phyloP scores from a whole-genome alignment of 2,329 filamentous ascomycete genomes.

The Colletotrichum sp. region DNA sequence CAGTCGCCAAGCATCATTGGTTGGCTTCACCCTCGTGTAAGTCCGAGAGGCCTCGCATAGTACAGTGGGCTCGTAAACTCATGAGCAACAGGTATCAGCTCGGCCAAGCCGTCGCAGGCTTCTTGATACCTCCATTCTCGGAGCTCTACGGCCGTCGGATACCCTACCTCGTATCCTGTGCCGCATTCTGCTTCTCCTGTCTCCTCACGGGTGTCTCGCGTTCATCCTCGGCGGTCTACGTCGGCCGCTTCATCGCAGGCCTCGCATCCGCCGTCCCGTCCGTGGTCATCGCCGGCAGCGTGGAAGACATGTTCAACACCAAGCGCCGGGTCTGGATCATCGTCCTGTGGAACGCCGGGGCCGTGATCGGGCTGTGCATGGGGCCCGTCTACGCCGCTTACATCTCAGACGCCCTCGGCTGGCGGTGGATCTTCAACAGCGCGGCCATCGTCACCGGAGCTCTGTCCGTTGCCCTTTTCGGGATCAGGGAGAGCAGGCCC shows the following conservation, averaged over 20 bases:
- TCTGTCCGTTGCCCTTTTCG: constrained; percentile 37
- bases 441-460: constrained; percentile 41
- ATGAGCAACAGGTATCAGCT: constrained; percentile 32
- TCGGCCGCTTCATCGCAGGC: constrained; percentile 48
- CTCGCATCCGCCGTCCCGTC: constrained; percentile 51
- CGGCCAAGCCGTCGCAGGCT: constrained; percentile 41
- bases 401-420: constrained; percentile 39
- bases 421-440: constrained; percentile 51
- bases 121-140: constrained; percentile 41
- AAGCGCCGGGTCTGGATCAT: constrained; percentile 51
- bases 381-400: constrained; percentile 50
- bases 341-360: constrained; percentile 46
- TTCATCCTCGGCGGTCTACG: constrained; percentile 38
- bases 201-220: constrained; percentile 42
- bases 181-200: constrained; percentile 36
- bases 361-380: constrained; percentile 46
- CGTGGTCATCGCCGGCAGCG: constrained; percentile 50
- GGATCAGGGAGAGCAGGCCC: constrained; percentile 49
- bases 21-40: constrained; percentile 30
- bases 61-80: background rate
- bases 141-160: constrained; percentile 40
- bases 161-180: constrained; percentile 37
- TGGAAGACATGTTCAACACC: constrained; percentile 55
- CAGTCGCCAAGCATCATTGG: constrained; percentile 17
- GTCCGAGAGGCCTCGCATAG: background rate